Percentiles rank a stretch among this genome's conserved stretches.
Evolutionary conservation across 768 basidiomycete genomes (phyloP).

Genomic region (Kwoniella pini): DNA sequence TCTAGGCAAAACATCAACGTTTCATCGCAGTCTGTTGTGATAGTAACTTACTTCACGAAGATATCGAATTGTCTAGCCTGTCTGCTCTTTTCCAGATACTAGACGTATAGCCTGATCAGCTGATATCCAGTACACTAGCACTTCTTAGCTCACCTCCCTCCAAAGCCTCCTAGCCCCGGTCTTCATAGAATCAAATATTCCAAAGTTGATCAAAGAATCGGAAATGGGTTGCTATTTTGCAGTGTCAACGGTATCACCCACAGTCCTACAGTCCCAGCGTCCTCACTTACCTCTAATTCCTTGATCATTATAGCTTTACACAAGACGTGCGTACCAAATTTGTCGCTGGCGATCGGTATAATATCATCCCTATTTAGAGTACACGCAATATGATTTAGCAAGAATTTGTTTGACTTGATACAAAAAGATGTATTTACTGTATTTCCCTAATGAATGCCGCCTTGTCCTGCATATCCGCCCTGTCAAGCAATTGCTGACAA

Average conservation of each 20-base stretch:
- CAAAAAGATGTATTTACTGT: conserved; percentile 38
- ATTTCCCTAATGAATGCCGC: conserved; percentile 43
- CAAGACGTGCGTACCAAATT: conserved; percentile 52
- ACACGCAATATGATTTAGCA: not conserved
- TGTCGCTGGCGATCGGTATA: conserved; percentile 47
- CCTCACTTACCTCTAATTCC: conserved; percentile 46
- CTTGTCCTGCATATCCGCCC: conserved; percentile 33
- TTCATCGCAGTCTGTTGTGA: not conserved
- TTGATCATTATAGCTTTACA: conserved; percentile 45
- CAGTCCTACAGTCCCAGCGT: not conserved
- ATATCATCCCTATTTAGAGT: conserved; percentile 32
- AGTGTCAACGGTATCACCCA: not conserved
- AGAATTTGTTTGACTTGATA: no score
- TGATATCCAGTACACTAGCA: not conserved
- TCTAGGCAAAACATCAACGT: conserved; percentile 14
- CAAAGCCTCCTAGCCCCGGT: conserved; percentile 50
- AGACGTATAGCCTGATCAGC: not conserved
- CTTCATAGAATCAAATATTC: conserved; percentile 47
- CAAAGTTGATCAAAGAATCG: conserved; percentile 40
- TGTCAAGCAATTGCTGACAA: conserved; percentile 50
- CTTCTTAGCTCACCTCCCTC: conserved; percentile 37
- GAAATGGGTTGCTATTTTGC: conserved; percentile 35
- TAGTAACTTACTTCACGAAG: conserved; percentile 39
- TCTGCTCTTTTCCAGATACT: conserved; percentile 46
- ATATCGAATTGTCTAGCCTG: conserved; percentile 30